Conservation (phyloP, 2,329 filamentous ascomycete species). For the Diaporthe eres region DNA sequence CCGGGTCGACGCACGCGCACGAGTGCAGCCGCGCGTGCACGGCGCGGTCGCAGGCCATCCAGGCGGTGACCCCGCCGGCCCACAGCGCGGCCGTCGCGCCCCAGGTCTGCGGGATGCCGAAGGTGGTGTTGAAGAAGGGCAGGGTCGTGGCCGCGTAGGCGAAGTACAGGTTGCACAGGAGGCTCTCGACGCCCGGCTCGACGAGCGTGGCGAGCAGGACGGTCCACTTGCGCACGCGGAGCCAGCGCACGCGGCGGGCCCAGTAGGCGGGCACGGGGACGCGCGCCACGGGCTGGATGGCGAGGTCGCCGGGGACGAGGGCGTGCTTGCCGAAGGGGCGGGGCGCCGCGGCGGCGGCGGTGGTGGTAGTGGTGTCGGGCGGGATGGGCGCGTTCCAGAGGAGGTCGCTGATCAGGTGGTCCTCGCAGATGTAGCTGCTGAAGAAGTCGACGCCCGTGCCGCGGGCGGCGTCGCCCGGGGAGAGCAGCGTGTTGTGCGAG, state of each 20-base stretch:
- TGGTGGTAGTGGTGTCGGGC: neutral
- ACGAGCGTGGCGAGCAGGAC: slow-evolving; percentile 90
- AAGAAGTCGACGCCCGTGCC: slow-evolving; percentile 89
- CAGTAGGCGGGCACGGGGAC: slow-evolving; percentile 85
- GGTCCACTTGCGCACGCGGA: slow-evolving; percentile 94
- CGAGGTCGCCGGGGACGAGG: slow-evolving; percentile 87
- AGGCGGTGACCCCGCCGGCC: slow-evolving; percentile 73
- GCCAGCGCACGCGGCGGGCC: slow-evolving; percentile 87
- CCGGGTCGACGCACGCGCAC: slow-evolving; percentile 73
- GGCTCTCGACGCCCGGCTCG: slow-evolving; percentile 91
- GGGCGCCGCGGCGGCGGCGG: neutral
- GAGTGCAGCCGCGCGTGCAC: slow-evolving; percentile 83
- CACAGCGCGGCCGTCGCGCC: slow-evolving; percentile 75
- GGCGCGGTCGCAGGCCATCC: slow-evolving; percentile 83
- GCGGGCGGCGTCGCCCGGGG: slow-evolving; percentile 56
- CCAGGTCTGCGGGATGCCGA: slow-evolving; percentile 77
- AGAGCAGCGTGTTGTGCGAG: slow-evolving; percentile 58
- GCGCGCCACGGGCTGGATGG: slow-evolving; percentile 87
- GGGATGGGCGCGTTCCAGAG: slow-evolving; percentile 82
- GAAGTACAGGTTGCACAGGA: slow-evolving; percentile 86
- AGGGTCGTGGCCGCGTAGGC: slow-evolving; percentile 84
- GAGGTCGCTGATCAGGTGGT: slow-evolving; percentile 93
- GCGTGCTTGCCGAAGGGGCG: slow-evolving; percentile 81
- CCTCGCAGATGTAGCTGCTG: slow-evolving; percentile 96
- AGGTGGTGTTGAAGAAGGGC: slow-evolving; percentile 68